Conservation (phyloP, 2,329 filamentous ascomycete species). For the Diplocarpon rosae region DNA sequence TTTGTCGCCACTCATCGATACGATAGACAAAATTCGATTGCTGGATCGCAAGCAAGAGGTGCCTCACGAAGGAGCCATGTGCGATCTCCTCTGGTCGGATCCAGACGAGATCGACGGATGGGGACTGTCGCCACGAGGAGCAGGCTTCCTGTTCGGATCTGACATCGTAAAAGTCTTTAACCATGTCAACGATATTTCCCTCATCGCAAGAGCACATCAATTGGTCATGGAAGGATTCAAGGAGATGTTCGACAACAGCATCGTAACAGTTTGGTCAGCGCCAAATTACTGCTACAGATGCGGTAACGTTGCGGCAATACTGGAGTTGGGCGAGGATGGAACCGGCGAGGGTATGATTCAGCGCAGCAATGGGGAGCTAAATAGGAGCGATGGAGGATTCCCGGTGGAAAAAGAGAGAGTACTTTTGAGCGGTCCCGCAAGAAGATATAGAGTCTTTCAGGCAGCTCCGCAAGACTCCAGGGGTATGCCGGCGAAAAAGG, state of each 20-base stretch:
- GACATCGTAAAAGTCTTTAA: constrained; percentile 97
- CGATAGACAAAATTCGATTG: constrained; percentile 87
- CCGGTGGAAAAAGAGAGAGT: constrained; percentile 41
- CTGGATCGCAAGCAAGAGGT: constrained; percentile 97
- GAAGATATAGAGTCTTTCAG: constrained; percentile 90
- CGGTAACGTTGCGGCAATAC: constrained; percentile 87
- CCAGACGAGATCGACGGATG: constrained; percentile 96
- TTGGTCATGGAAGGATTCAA: constrained; percentile 99
- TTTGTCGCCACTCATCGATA: constrained; percentile 81
- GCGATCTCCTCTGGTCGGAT: constrained; percentile 94
- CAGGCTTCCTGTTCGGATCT: constrained; percentile 88
- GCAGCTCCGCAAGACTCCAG: constrained; percentile 91
- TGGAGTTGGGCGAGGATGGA: constrained; percentile 84
- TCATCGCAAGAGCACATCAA: constrained; percentile 91
- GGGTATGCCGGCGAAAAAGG: constrained; percentile 96
- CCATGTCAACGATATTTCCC: constrained; percentile 79
- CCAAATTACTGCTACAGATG: constrained; percentile 92
- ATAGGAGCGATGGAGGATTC: constrained; percentile 42
- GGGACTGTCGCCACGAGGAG: constrained; percentile 86
- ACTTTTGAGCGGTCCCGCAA: constrained; percentile 60
- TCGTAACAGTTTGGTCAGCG: constrained; percentile 97
- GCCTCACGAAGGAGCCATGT: constrained; percentile 97
- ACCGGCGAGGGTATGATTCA: constrained; percentile 47
- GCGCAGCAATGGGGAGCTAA: constrained; percentile 34
- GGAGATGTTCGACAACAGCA: constrained; percentile 94